Evolutionary conservation across 768 basidiomycete species (phyloP), one percentile per base, ranked within the genome.

Genomic region (Termitomyces titanicus): DNA sequence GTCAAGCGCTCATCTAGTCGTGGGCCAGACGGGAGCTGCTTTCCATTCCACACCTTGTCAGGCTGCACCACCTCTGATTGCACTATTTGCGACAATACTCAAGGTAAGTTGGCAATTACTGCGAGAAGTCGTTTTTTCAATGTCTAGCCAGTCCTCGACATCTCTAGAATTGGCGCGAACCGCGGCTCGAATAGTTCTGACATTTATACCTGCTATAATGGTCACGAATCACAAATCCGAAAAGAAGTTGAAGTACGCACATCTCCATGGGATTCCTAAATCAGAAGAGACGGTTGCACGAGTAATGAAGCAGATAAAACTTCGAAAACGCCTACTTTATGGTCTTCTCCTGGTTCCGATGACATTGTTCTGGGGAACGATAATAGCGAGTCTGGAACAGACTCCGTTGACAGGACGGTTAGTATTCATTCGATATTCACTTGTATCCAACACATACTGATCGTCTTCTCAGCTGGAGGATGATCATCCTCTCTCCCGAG

Each of bases 401-500:
- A 90, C 92, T 5, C 92, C 92, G 3, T 72, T 94, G 51, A 92
- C 92, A n/a, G 92, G 92, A 67, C 79, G 91, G 89, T 91, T 58
- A 49, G 85, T 72, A 13, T 3, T 31, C 1, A 44, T 20, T 33
- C 11, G 8, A 2, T 24, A 6, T 15, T 37, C 51, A 33, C 17
- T 37, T 34, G 7, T 18, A 24, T 40, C 6, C 9, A 35, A 44
- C 35, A 18, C 35, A 50, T 44, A 46, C 25, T 44, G 22, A 47
- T 53, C 6, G 44, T 52, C 42, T 61, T 54, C 25, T 51, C n/a
- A 92, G 93, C 64, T 91, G 89, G 88, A 81, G 94, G 51, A 70
- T 94, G 61, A 95, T 97, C 57, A 76, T 95, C 9, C 79, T 97
- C 15, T 94, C 92, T 3, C 94, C 94, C 2, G 89, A 93, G 61